These are phyloP conservation scores for Phytophthora hibernalis DNA, from an alignment of 352 stramenopile genomes.

Conservation along the genomic window DNA sequence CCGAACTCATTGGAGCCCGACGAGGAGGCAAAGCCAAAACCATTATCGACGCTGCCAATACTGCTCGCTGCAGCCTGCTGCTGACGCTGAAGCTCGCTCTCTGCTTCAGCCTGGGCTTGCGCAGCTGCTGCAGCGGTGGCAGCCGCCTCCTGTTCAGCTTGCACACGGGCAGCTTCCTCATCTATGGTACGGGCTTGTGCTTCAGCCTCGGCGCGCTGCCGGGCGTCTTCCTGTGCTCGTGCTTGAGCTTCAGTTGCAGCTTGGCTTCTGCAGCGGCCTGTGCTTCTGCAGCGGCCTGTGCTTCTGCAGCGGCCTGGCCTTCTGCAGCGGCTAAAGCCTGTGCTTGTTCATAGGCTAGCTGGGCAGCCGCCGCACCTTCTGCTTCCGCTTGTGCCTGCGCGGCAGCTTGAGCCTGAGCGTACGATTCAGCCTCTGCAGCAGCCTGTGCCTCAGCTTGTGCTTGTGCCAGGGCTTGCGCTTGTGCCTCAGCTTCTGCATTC, in stretches of 20 bases:
- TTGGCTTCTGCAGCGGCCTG: constrained; percentile 40
- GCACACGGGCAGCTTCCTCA: constrained; percentile 34
- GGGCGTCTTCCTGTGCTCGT: too few relatives aligned
- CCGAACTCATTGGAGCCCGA: constrained; percentile 44
- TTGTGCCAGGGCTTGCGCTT: constrained; percentile 29
- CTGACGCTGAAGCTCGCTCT: constrained; percentile 36
- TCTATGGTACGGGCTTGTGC: constrained; percentile 35
- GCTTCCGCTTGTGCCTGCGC: constrained; percentile 36
- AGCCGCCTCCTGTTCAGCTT: constrained; percentile 34
- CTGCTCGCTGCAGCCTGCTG: constrained; percentile 37
- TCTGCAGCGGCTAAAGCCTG: constrained; percentile 31
- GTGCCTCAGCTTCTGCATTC: constrained; percentile 30
- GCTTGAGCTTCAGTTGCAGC: constrained; percentile 36
- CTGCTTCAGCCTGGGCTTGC: constrained; percentile 42
- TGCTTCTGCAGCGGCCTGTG: constrained; percentile 31
- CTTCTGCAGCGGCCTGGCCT: constrained; percentile 27
- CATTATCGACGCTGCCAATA: constrained; percentile 29
- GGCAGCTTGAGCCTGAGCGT: constrained; percentile 28
- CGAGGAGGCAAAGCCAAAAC: constrained; percentile 30
- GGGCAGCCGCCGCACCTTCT: constrained; percentile 13
- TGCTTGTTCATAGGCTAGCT: constrained; percentile 36
- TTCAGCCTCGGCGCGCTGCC: too few relatives aligned
- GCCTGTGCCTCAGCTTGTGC: constrained; percentile 38
- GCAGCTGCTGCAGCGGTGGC: constrained; percentile 16
- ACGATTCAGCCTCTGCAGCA: constrained; percentile 33